These are phyloP conservation scores for Nicotiana noctiflora DNA, from an alignment of 257 asterid genomes.

Conservation along the genomic window DNA sequence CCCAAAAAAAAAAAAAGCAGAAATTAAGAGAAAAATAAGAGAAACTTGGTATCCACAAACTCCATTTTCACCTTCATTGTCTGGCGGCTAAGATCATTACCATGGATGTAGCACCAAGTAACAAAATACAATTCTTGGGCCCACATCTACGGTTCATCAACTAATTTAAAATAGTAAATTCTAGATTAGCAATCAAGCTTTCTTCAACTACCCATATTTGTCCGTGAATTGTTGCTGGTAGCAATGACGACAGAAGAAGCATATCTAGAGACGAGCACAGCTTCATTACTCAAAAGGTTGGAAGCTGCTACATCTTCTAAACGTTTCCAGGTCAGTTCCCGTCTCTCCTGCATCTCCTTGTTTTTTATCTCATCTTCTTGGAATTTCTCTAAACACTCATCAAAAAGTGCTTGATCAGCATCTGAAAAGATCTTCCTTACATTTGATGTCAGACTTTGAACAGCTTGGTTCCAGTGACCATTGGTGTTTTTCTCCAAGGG, in stretches of 20 bases:
- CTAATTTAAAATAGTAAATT: not conserved
- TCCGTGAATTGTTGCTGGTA: slow-evolving; percentile 23
- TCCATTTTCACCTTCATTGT: not conserved
- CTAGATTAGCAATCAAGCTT: not conserved
- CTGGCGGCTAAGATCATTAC: not conserved
- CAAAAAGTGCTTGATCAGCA: slow-evolving; percentile 39
- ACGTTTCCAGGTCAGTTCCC: slow-evolving; percentile 40
- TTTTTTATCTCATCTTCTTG: slow-evolving; percentile 39
- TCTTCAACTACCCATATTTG: slow-evolving; percentile 26
- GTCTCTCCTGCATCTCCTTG: slow-evolving; percentile 36
- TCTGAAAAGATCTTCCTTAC: slow-evolving; percentile 52
- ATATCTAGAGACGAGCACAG: slow-evolving; percentile 36
- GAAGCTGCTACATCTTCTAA: slow-evolving; percentile 43
- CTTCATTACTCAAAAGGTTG: slow-evolving; percentile 25
- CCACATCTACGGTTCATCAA: not conserved
- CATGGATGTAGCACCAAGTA: slow-evolving; percentile 15
- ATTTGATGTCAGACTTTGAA: slow-evolving; percentile 40
- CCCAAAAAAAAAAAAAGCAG: not conserved
- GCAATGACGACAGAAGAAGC: slow-evolving; percentile 47
- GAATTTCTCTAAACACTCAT: slow-evolving; percentile 39
- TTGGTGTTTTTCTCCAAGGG: slow-evolving; percentile 36
- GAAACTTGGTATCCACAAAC: slow-evolving; percentile 8
- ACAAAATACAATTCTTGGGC: slow-evolving; percentile 12
- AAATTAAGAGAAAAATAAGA: not conserved
- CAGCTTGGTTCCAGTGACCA: slow-evolving; percentile 59